Base-by-base conservation (phyloP, 306 rosid genomes). In the Vigna radiata region DNA sequence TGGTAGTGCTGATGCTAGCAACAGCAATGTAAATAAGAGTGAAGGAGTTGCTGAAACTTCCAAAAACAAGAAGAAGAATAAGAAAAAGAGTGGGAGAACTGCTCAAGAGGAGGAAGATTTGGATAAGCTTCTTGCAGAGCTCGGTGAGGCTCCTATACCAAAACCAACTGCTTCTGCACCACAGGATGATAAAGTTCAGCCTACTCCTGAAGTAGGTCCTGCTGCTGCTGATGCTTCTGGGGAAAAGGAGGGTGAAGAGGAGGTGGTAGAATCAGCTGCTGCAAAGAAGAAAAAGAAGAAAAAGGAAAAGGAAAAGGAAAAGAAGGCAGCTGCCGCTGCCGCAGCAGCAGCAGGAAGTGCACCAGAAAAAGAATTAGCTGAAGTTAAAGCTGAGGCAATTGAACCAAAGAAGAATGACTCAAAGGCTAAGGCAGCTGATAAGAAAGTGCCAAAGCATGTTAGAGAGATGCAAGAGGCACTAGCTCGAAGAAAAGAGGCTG, bases 391-490 rank as follows among this genome's bases (percentile, higher is more conserved):
- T n/a, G 98, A 90, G 64, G 16, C 18, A 2, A 43, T 49, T 29
- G 95, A 88, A 68, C 48, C 91, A 41, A 94, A 91, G 82, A 94
- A 91, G 86, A 93, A 82, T 49, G 93, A 89, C 5, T 82, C 82
- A 6, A 95, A 92, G 82, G 69, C 89, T 52, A 95, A 92, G 89
- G 90, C 84, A 19, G 84, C 78, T 4, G 98, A 91, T 80, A 95
- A 92, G 92, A 95, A 95, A 83, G 73, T 95, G 71, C 99, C 99
- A 55, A 95, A 95, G 86, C 99, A 95, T 88, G 97, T 95, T 25
- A 92, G 97, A 87, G 99, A 95, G 88, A 95, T 92, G 96, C 97
- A 89, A 85, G 99, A 95, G 84, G 94, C 93, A 62, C 78, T 95
- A 48, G 97, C 99, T 71, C 72, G 96, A 86, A 81, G 97, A 31